Base-by-base conservation (phyloP, 345 rosid species). In the Eutrema yunnanense region DNA sequence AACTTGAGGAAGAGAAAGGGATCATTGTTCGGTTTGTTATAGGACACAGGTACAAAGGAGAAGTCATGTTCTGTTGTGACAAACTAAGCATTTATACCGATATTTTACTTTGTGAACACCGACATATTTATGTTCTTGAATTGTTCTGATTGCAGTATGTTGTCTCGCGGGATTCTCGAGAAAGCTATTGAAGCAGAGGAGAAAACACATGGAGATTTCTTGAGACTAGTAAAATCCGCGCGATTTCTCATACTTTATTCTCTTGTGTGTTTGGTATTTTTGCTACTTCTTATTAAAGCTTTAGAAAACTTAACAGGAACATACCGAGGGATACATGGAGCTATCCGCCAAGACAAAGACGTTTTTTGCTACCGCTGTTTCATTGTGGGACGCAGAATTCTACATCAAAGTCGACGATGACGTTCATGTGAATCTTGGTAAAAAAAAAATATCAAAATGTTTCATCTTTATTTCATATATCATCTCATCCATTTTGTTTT, bases 381-480 rank as follows among this genome's bases (percentile, higher is more conserved):
- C 88, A 40, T 70, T 86, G 77, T 90, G 98, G 98, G 94, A 92
- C 65, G 90, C 99, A 0, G 90, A 92, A 38, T 95, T 92, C 78
- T 92, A 88, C 73, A 73, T 92, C 81, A 88, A 95, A 85, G 98
- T 92, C n/a, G 99, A 95, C 22, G 99, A 95, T 50, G 99, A 95
- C 62, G 81, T 95, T 77, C 98, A 90, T 79, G 98, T 92, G 46
- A 95, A 94, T 77, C 74, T 91, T 71, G 97, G 98, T 86, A 82
- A 74, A 19, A 16, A 7, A 3, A 36, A 26, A 66, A 62, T n/a
- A 14, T 6, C 34, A 27, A 14, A 32, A 22, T n/a, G 13, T 14
- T 63, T 70, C 61, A 54, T 65, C 5, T 48, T 70, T 7, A 50
- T 37, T 12, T 14, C 57, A 29, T 46, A 49, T 60, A 41, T 55